Conservation (phyloP, 768 basidiomycete species). For the Termitomyces sp. region DNA sequence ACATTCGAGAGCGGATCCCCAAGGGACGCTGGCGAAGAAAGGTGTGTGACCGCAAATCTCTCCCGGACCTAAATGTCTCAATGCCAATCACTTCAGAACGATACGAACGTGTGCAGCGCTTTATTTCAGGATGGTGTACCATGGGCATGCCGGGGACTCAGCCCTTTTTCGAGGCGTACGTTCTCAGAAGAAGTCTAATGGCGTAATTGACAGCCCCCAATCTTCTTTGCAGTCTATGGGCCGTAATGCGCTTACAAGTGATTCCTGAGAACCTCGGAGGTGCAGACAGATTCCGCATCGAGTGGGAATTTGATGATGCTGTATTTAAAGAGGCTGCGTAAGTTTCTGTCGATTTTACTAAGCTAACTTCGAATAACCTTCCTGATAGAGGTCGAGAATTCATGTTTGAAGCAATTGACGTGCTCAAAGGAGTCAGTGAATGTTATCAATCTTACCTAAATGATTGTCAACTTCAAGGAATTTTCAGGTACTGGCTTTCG, state of each 20-base stretch:
- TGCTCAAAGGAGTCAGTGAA: slow-evolving; percentile 84
- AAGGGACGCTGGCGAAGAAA: slow-evolving; percentile 62
- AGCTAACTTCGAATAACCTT: slow-evolving; percentile 17
- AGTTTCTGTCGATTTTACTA: slow-evolving; percentile 34
- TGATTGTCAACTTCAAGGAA: slow-evolving; percentile 12
- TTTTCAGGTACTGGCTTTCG: slow-evolving; percentile 59
- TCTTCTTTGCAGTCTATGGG: slow-evolving; percentile 56
- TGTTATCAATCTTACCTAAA: slow-evolving; percentile 19
- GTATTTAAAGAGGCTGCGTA: slow-evolving; percentile 94
- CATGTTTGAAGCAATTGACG: slow-evolving; percentile 87
- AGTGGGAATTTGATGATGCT: slow-evolving; percentile 94
- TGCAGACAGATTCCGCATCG: slow-evolving; percentile 66
- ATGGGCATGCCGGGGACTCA: slow-evolving; percentile 86
- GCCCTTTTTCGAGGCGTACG: slow-evolving; percentile 76
- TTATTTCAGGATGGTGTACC: slow-evolving; percentile 81
- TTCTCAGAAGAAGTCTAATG: slow-evolving; percentile 15
- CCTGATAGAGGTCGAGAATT: slow-evolving; percentile 82
- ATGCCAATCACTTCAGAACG: slow-evolving; percentile 45
- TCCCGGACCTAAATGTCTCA: not conserved
- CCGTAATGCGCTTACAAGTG: slow-evolving; percentile 75
- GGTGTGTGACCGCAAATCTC: slow-evolving; percentile 32
- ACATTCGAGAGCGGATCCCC: slow-evolving; percentile 66
- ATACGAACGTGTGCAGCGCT: slow-evolving; percentile 70
- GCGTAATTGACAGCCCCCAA: slow-evolving; percentile 4
- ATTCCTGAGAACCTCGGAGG: slow-evolving; percentile 81